Conservation (phyloP, 352 stramenopile species). For the Pythium utonaiense region DNA sequence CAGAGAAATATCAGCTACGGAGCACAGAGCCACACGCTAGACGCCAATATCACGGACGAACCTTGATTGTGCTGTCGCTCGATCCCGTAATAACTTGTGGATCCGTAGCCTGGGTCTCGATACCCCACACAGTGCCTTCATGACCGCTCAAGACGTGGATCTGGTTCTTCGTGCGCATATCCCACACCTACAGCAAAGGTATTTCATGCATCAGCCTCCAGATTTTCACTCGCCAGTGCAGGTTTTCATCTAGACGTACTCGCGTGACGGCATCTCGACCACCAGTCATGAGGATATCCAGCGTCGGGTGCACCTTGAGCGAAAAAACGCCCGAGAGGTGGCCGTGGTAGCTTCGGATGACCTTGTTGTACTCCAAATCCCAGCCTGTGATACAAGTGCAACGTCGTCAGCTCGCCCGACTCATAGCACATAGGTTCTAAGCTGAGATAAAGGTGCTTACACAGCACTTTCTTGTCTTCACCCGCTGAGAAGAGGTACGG, state of each 20-base stretch:
- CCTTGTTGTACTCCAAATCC: constrained; percentile 99
- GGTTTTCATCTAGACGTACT: constrained; percentile 32
- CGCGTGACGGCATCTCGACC: constrained; percentile 88
- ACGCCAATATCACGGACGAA: constrained; percentile 4
- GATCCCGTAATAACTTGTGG: constrained; percentile 93
- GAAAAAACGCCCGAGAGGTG: constrained; percentile 98
- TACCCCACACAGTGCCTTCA: constrained; percentile 93
- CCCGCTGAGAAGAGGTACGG: constrained; percentile 97
- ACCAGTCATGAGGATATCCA: constrained; percentile 98
- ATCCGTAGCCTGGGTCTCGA: constrained; percentile 96
- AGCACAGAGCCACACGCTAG: neutral
- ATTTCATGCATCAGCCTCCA: neutral
- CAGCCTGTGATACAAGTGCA: constrained; percentile 61
- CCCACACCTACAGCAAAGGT: constrained; percentile 89
- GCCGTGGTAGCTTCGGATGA: constrained; percentile 99
- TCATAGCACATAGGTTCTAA: no score
- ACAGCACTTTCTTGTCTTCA: constrained; percentile 99
- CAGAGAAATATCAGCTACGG: neutral
- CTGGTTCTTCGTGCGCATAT: constrained; percentile 99
- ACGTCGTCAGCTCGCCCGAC: neutral
- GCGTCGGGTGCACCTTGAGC: constrained; percentile 96
- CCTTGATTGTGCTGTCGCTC: constrained; percentile 94
- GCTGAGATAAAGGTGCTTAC: constrained; percentile 32
- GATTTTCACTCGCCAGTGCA: neutral
- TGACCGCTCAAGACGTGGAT: constrained; percentile 97